These are phyloP conservation scores for Brassica carinata DNA, from an alignment of 345 rosid genomes.

Conservation along the genomic window DNA sequence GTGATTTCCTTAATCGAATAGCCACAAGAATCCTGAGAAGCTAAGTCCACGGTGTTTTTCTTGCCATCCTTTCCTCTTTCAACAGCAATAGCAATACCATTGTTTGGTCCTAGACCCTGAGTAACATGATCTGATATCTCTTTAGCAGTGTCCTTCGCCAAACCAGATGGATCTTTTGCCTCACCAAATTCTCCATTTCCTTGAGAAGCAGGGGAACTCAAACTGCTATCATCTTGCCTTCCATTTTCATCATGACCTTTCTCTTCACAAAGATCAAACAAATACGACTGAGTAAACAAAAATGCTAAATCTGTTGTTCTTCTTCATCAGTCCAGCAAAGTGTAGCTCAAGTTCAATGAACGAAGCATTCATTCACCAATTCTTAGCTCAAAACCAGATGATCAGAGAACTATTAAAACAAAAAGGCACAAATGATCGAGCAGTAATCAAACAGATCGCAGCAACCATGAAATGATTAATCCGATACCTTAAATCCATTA, in stretches of 20 bases:
- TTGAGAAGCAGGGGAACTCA: constrained; percentile 59
- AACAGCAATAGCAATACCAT: constrained; percentile 39
- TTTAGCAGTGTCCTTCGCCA: constrained; percentile 37
- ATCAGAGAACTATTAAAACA: neutral
- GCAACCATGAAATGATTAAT: neutral
- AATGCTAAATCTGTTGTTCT: neutral
- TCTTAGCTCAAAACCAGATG: constrained; percentile 14
- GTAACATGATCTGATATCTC: constrained; percentile 37
- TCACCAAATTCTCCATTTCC: constrained; percentile 50
- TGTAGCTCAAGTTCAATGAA: constrained; percentile 4
- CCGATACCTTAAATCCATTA: neutral
- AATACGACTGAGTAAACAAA: constrained; percentile 1
- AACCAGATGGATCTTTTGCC: constrained; percentile 36
- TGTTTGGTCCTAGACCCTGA: constrained; percentile 35
- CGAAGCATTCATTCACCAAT: neutral
- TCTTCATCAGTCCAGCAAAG: constrained; percentile 14
- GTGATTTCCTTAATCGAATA: constrained; percentile 33
- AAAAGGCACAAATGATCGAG: too few species aligned
- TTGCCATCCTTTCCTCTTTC: constrained; percentile 29
- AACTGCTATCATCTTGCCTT: constrained; percentile 57
- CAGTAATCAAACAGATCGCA: constrained; percentile 11
- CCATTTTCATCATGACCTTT: constrained; percentile 59
- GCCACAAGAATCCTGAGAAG: constrained; percentile 31
- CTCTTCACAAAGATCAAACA: constrained; percentile 16
- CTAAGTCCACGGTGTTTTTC: neutral